Evolutionary conservation across 345 rosid species (phyloP).

Genomic region (Aegle marmelos): DNA sequence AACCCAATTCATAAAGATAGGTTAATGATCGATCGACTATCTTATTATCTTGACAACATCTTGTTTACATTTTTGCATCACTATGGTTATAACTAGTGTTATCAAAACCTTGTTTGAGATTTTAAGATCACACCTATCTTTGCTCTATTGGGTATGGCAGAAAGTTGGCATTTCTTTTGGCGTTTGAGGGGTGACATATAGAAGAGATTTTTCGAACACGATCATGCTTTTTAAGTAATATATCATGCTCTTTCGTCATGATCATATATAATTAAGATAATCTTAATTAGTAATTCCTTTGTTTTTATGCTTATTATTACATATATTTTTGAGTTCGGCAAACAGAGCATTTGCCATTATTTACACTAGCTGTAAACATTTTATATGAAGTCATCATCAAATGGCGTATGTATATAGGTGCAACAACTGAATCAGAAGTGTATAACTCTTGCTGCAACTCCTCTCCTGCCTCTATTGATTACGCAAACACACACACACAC

Average conservation of each 20-base stretch:
- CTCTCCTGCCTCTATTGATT: neutral
- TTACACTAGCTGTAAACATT: neutral
- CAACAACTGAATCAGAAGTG: slow-evolving; percentile 10
- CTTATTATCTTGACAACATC: neutral
- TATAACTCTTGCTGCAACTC: neutral
- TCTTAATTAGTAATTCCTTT: neutral
- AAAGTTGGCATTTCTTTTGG: neutral
- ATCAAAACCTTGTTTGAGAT: neutral
- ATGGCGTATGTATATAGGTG: neutral
- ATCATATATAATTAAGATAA: neutral
- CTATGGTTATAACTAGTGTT: neutral
- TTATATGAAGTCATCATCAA: neutral
- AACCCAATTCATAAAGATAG: neutral
- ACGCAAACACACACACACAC: no score
- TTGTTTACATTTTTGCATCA: neutral
- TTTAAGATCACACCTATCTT: neutral
- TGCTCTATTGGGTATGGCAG: neutral
- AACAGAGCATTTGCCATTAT: slow-evolving; percentile 19
- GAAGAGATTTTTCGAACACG: neutral
- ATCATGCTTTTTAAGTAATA: neutral
- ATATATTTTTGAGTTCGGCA: slow-evolving; percentile 14
- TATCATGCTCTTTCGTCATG: neutral
- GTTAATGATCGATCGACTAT: neutral
- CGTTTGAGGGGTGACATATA: neutral
- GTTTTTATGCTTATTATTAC: neutral